Conservation (phyloP, 192 early-diverging fungal genomes). For the Chytriomyces sp. region DNA sequence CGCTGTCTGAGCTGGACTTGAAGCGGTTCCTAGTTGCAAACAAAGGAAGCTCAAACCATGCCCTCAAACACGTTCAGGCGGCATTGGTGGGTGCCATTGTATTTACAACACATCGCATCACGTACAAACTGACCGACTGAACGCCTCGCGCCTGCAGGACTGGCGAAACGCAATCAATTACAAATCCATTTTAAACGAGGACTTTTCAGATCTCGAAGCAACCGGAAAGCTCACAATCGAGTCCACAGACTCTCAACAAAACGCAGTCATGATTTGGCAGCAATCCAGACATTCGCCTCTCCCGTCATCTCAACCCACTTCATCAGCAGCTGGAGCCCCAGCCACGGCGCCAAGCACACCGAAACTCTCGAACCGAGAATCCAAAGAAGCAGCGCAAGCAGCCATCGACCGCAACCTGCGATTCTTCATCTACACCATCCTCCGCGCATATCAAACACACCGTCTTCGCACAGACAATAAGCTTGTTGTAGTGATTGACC, state of each 20-base stretch:
- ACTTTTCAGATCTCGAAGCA: slow-evolving; percentile 40
- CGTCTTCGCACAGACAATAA: slow-evolving; percentile 25
- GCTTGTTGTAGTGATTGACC: slow-evolving; percentile 33
- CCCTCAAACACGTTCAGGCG: slow-evolving; percentile 29
- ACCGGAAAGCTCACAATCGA: slow-evolving; percentile 36
- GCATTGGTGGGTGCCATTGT: slow-evolving; percentile 21
- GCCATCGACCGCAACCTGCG: slow-evolving; percentile 28
- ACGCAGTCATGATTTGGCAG: slow-evolving; percentile 31
- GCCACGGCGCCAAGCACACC: neutral
- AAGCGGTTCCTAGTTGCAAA: slow-evolving; percentile 22
- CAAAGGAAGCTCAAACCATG: slow-evolving; percentile 4
- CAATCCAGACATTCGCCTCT: slow-evolving; percentile 17
- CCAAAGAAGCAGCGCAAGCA: slow-evolving; percentile 4
- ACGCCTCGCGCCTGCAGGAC: neutral
- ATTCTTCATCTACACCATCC: slow-evolving; percentile 39
- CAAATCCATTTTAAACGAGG: slow-evolving; percentile 30
- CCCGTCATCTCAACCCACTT: neutral
- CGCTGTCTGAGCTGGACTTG: slow-evolving; percentile 19
- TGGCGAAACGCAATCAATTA: slow-evolving; percentile 33
- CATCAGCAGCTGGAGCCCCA: neutral
- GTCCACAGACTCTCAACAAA: slow-evolving; percentile 24
- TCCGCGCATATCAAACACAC: slow-evolving; percentile 28
- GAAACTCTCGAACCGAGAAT: slow-evolving; percentile 11
- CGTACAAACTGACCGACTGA: neutral
- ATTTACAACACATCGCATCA: neutral